Evolutionary conservation across 2,329 filamentous ascomycete species (phyloP).

Genomic region (Talaromyces sp.): DNA sequence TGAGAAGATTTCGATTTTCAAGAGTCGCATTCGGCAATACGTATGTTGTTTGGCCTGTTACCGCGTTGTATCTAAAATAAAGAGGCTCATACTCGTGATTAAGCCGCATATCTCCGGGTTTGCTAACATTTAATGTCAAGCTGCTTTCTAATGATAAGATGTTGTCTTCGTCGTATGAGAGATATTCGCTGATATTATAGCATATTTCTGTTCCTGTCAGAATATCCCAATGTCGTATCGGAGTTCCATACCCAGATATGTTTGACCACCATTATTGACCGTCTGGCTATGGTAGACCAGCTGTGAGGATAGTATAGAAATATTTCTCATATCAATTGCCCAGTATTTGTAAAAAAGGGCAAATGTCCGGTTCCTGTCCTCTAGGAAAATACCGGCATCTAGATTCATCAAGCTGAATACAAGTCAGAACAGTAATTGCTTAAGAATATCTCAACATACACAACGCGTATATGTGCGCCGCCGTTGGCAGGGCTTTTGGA

Average conservation of each 20-base stretch:
- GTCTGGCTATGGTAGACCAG: conserved; percentile 11
- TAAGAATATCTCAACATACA: conserved; percentile 1
- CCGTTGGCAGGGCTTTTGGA: conserved; percentile 4
- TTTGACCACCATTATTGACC: background rate
- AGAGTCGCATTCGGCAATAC: conserved; percentile 14
- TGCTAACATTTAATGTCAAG: conserved; percentile 13
- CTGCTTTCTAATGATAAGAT: conserved; percentile 14
- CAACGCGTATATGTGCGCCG: conserved; percentile 5
- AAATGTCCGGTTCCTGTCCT: background rate
- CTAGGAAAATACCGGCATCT: conserved; percentile 8
- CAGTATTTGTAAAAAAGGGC: conserved; percentile 9
- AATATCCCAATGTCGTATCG: background rate
- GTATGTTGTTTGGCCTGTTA: conserved; percentile 14
- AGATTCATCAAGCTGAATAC: conserved; percentile 6
- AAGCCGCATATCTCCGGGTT: conserved; percentile 12
- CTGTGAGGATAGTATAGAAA: conserved; percentile 10
- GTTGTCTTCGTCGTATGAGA: conserved; percentile 14
- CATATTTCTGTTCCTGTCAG: conserved; percentile 12
- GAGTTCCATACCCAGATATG: conserved; percentile 4
- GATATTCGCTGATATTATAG: conserved; percentile 15
- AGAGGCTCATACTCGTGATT: conserved; percentile 16
- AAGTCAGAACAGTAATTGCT: background rate
- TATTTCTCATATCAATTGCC: conserved; percentile 8
- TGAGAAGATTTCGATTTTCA: conserved; percentile 12
- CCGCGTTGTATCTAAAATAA: conserved; percentile 14